Conservation (phyloP, 257 asterid genomes). For the Leonotis leonurus region DNA sequence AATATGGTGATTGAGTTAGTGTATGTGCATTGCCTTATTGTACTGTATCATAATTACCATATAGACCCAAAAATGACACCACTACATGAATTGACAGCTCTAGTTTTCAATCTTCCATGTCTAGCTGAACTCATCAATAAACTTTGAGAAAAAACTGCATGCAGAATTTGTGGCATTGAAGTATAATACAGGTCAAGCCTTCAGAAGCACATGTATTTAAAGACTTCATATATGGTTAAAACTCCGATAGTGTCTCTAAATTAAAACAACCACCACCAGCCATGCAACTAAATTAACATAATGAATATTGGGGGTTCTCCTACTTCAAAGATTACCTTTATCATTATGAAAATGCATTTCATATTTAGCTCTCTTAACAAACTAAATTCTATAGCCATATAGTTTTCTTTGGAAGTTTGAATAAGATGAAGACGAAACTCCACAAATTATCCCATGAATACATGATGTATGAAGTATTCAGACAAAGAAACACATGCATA, state of each 20-base stretch:
- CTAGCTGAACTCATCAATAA: background rate
- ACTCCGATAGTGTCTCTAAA: background rate
- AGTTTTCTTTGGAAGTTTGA: background rate
- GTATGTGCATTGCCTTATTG: background rate
- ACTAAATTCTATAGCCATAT: background rate
- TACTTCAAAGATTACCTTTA: background rate
- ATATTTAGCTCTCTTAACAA: background rate
- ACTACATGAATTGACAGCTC: background rate
- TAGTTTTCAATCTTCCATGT: conserved; percentile 7
- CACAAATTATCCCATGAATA: background rate
- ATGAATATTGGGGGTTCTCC: background rate
- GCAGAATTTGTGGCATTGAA: background rate
- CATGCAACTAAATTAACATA: background rate
- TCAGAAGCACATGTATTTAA: background rate
- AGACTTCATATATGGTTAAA: background rate
- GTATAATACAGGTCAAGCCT: background rate
- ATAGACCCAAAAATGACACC: background rate
- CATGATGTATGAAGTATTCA: background rate
- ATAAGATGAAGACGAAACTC: background rate
- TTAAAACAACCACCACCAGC: background rate
- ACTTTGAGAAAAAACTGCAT: background rate
- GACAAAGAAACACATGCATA: background rate
- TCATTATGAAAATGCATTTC: background rate
- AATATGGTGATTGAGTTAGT: background rate
- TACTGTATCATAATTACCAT: background rate